phyloP scores from a whole-genome alignment of 2,329 filamentous ascomycete genomes.

The Fusarium penzigii region DNA sequence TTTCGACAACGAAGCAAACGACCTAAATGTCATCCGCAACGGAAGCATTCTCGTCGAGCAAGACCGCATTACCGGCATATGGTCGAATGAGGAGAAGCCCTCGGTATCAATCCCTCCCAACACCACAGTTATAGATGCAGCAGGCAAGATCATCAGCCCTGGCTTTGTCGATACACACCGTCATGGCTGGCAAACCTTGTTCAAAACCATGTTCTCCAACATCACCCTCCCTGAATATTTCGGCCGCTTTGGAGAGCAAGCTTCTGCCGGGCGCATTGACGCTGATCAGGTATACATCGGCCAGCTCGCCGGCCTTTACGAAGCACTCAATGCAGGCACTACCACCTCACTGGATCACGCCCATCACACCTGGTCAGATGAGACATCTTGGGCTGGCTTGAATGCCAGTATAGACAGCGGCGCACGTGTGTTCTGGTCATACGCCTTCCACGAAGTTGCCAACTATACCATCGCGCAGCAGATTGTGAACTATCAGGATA shows the following conservation, averaged over 20 bases:
- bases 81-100: too few species aligned
- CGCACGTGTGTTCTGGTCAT: too few species aligned
- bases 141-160: background rate
- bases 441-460: too few species aligned
- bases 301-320: background rate
- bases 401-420: background rate
- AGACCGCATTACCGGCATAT: too few species aligned
- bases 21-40: too few species aligned
- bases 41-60: too few species aligned
- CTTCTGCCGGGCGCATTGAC: background rate
- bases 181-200: background rate
- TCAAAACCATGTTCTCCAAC: background rate
- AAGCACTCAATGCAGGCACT: background rate
- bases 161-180: background rate
- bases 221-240: background rate
- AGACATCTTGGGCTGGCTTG: too few species aligned
- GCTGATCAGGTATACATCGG: background rate
- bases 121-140: background rate
- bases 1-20: too few species aligned
- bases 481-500: too few species aligned
- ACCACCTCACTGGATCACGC: background rate
- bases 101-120: background rate
- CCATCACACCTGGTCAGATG: background rate
- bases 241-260: background rate
- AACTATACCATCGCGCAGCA: too few species aligned